Evolutionary conservation across 2,329 filamentous ascomycete species (phyloP), one percentile per base, ranked within the genome.

Genomic region (Nemania bipapillata): DNA sequence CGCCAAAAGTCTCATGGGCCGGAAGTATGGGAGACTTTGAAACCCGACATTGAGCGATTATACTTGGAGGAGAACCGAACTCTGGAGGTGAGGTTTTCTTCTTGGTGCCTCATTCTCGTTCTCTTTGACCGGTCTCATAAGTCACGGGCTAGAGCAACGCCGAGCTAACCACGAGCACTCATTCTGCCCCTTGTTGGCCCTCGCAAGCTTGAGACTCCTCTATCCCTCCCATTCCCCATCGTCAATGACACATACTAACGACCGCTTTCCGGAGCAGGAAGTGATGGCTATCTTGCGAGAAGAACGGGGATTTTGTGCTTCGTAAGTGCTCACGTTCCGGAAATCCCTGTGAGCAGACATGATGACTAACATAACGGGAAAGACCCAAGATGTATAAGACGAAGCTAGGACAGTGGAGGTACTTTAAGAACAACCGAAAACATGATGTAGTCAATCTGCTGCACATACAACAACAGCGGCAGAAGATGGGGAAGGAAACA

Each of bases 341-440:
- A 6, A 53, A 32, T 30, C 17, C 20, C 53, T 12, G 12, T 56
- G n/a, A 4, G 30, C 56, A 26, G 45, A 37, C 26, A 45, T 12
- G 11, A 50, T 42, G 30, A 53, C 68, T 70, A 26, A 70, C 50
- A 11, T 53, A 7, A 26, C 20, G n/a, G 26, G 50, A 12, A 71
- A 77, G 76, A 20, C 72, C 69, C 37, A 77, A 77, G 68, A 77
- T 77, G 75, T 77, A 77, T 66, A 77, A 77, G 72, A 77, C 75
- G 58, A 77, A 77, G 59, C 72, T 77, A 54, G 76, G 73, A 47
- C 74, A 76, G 47, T 77, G 76, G 76, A 76, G 76, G 52, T 74
- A 77, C 67, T 77, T 77, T 69, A 77, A 77, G 71, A 77, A 77
- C 63, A 77, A 77, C 62, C 75, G 76, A 49, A 73, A 73, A 50